These are phyloP conservation scores for Phytophthora kernoviae DNA, from an alignment of 352 stramenopile species.

Conservation along the genomic window DNA sequence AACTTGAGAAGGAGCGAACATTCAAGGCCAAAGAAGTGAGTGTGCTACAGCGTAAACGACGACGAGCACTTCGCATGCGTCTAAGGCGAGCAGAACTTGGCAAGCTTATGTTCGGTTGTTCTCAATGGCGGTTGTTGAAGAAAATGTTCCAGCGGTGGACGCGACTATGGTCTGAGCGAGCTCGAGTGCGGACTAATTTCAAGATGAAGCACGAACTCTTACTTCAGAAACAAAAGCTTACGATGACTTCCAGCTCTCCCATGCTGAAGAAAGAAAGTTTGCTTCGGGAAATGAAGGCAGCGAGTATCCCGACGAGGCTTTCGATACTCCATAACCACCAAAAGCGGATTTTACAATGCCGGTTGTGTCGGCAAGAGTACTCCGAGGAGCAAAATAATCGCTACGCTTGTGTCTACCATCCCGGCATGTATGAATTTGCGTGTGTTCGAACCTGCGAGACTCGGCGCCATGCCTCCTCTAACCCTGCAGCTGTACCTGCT, in stretches of 20 bases:
- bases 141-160: conserved; percentile 69
- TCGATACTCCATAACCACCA: conserved; percentile 70
- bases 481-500: conserved; percentile 23
- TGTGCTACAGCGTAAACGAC: conserved; percentile 53
- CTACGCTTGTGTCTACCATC: conserved; percentile 69
- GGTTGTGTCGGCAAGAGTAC: conserved; percentile 68
- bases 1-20: conserved; percentile 44
- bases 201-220: conserved; percentile 69
- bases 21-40: conserved; percentile 61
- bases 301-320: conserved; percentile 33
- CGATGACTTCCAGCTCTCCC: conserved; percentile 18
- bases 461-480: conserved; percentile 20
- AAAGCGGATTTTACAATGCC: conserved; percentile 52
- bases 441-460: conserved; percentile 62
- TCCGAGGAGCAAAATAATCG: conserved; percentile 76
- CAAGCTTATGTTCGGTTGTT: conserved; percentile 54
- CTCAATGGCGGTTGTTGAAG: conserved; percentile 39
- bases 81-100: conserved; percentile 55
- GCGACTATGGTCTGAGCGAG: conserved; percentile 56
- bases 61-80: conserved; percentile 47
- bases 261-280: conserved; percentile 19
- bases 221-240: conserved; percentile 56
- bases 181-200: conserved; percentile 62
- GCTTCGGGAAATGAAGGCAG: conserved; percentile 16
- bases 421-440: conserved; percentile 64